phyloP scores from a whole-genome alignment of 225 moss, liverwort and hornwort species.

The Polytrichum formosum region DNA sequence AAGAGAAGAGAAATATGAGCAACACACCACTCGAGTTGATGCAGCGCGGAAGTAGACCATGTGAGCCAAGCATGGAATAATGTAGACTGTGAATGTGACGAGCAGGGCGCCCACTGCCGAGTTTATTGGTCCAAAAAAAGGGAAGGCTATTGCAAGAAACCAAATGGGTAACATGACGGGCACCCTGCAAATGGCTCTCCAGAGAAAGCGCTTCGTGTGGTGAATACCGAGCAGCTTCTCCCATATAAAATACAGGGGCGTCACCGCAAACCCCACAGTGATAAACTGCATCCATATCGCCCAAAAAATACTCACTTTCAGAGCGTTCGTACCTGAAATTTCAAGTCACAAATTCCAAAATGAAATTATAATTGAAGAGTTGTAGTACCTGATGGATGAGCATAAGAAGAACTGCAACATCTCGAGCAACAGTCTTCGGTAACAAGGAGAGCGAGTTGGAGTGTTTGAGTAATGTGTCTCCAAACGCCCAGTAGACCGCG shows the following conservation, averaged over 20 bases:
- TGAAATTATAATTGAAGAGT: no score
- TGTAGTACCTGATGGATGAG: constrained; percentile 81
- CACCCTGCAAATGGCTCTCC: constrained; percentile 19
- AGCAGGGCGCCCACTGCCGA: constrained; percentile 39
- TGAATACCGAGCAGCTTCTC: constrained; percentile 43
- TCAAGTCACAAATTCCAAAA: no score
- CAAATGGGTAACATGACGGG: constrained; percentile 38
- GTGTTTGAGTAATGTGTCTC: constrained; percentile 65
- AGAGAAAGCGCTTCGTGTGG: constrained; percentile 13
- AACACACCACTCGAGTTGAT: constrained; percentile 20
- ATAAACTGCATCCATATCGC: constrained; percentile 23
- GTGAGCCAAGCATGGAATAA: constrained; percentile 37
- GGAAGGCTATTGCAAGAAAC: constrained; percentile 48
- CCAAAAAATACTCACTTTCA: no score
- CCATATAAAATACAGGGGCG: constrained; percentile 44
- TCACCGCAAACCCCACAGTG: constrained; percentile 36
- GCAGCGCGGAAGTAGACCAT: constrained; percentile 26
- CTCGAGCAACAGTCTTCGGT: constrained; percentile 72
- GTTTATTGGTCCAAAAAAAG: constrained; percentile 46
- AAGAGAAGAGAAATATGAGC: no score
- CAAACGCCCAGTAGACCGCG: constrained; percentile 94
- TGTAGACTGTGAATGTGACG: constrained; percentile 42
- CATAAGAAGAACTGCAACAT: constrained; percentile 94
- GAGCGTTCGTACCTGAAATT: no score
- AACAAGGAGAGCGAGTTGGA: constrained; percentile 80